A percentile compares a stretch with the other conserved stretches of the same genome.
phyloP scores from a whole-genome alignment of 805 yeast genomes.

The Naumovozyma castellii region DNA sequence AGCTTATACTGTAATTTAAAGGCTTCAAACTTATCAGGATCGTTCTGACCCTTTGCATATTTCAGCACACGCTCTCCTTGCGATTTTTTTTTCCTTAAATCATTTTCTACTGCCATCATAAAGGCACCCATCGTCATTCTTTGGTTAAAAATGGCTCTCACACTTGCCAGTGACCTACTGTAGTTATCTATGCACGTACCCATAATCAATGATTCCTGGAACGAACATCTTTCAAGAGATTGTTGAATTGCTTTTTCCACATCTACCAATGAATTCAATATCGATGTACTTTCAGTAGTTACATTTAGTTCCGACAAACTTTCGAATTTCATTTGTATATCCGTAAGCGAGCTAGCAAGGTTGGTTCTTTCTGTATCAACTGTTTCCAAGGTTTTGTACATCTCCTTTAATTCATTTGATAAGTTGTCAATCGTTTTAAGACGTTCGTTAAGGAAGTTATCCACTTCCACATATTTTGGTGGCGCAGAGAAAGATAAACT shows the following conservation, averaged over 20 bases:
- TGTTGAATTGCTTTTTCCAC: slow-evolving; percentile 65
- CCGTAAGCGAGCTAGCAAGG: slow-evolving; percentile 57
- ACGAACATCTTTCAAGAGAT: slow-evolving; percentile 62
- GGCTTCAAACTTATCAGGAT: slow-evolving; percentile 51
- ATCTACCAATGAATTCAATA: slow-evolving; percentile 61
- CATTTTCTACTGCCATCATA: slow-evolving; percentile 41
- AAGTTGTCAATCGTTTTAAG: slow-evolving; percentile 58
- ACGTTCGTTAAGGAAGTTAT: slow-evolving; percentile 64
- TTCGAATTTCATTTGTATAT: slow-evolving; percentile 47
- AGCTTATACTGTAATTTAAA: slow-evolving; percentile 51
- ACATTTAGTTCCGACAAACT: slow-evolving; percentile 68
- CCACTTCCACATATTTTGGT: slow-evolving; percentile 65
- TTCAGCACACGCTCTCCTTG: slow-evolving; percentile 38
- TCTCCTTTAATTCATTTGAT: slow-evolving; percentile 61
- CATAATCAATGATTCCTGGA: slow-evolving; percentile 78
- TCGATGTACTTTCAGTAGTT: slow-evolving; percentile 51
- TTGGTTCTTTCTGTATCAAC: slow-evolving; percentile 72
- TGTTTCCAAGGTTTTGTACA: slow-evolving; percentile 62
- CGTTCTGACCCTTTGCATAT: slow-evolving; percentile 36
- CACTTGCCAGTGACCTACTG: slow-evolving; percentile 63
- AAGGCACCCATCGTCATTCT: slow-evolving; percentile 49
- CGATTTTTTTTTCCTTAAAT: slow-evolving; percentile 36
- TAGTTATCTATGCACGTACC: slow-evolving; percentile 88
- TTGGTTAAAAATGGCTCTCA: slow-evolving; percentile 63
- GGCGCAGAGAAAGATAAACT: slow-evolving; percentile 63